These are phyloP conservation scores for Corymbia citriodora DNA, from an alignment of 441 rosid species.

Conservation along the genomic window DNA sequence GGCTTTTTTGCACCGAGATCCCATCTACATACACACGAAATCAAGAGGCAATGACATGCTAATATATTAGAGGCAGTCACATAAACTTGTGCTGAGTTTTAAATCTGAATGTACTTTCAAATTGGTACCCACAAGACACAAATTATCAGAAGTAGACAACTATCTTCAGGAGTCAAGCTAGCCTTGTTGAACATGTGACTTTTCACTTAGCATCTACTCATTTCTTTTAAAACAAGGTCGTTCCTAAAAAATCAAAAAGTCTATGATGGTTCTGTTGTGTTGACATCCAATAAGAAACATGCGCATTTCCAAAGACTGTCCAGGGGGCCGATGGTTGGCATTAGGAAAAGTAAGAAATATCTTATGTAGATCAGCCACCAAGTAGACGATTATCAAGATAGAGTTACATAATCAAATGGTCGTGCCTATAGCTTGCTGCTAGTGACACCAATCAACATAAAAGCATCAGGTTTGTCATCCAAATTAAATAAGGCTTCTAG, in stretches of 20 bases:
- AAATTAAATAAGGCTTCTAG: background rate
- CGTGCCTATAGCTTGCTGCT: background rate
- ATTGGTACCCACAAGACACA: background rate
- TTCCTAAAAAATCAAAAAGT: background rate
- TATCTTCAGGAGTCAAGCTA: background rate
- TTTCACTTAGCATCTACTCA: background rate
- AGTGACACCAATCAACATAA: background rate
- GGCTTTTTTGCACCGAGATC: constrained; percentile 75
- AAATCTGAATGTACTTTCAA: background rate
- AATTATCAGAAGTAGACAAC: background rate
- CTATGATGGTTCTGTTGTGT: background rate
- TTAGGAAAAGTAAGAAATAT: background rate
- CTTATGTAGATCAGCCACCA: background rate
- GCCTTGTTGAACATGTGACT: background rate
- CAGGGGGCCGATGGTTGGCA: background rate
- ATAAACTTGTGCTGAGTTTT: background rate
- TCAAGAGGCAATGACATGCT: background rate
- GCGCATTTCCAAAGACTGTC: background rate
- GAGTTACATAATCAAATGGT: background rate
- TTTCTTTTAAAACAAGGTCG: background rate
- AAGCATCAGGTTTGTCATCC: background rate
- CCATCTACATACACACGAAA: constrained; percentile 44
- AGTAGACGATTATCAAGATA: background rate
- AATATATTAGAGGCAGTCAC: background rate
- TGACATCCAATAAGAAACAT: background rate